phyloP scores from a whole-genome alignment of 805 yeast genomes.

The Candida sphagnicola region DNA sequence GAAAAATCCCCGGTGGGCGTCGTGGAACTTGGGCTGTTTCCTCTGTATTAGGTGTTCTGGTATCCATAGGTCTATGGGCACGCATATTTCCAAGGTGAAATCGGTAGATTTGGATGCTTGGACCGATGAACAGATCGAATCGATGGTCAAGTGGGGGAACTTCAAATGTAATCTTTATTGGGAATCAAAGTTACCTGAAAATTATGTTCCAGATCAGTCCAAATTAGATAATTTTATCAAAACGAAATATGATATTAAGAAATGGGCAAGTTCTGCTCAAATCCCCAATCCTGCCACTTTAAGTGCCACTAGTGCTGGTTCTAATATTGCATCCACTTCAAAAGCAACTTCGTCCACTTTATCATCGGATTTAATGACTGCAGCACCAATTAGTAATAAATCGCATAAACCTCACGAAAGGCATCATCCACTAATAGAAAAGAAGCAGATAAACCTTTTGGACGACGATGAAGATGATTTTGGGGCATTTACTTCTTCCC shows the following conservation, averaged over 20 bases:
- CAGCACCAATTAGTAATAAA: constrained; percentile 2
- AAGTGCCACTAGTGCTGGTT: constrained; percentile 2
- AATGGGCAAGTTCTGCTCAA: constrained; percentile 65
- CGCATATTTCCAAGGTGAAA: constrained; percentile 89
- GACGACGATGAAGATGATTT: constrained; percentile 45
- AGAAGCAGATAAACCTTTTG: constrained; percentile 15
- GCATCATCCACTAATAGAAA: constrained; percentile 2
- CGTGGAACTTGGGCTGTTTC: constrained; percentile 92
- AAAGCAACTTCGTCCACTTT: constrained; percentile 5
- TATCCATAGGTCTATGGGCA: constrained; percentile 91
- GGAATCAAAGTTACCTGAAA: constrained; percentile 73
- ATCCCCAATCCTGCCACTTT: constrained; percentile 59
- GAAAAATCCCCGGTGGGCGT: constrained; percentile 95
- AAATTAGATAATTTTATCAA: constrained; percentile 87
- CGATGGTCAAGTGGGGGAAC: constrained; percentile 86
- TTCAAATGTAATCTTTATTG: constrained; percentile 72
- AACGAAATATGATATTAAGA: constrained; percentile 86
- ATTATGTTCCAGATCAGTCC: constrained; percentile 74
- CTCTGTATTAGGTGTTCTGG: constrained; percentile 95
- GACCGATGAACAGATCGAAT: constrained; percentile 87
- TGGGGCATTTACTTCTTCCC: constrained; percentile 34
- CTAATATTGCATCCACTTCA: too few species aligned
- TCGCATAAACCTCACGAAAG: constrained; percentile 2
- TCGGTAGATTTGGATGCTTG: constrained; percentile 94
- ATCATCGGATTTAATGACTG: constrained; percentile 2